Evolutionary conservation across 108 stramenopile species (phyloP), one percentile per base, ranked within the genome.

Genomic region (Skeletonema grethae): DNA sequence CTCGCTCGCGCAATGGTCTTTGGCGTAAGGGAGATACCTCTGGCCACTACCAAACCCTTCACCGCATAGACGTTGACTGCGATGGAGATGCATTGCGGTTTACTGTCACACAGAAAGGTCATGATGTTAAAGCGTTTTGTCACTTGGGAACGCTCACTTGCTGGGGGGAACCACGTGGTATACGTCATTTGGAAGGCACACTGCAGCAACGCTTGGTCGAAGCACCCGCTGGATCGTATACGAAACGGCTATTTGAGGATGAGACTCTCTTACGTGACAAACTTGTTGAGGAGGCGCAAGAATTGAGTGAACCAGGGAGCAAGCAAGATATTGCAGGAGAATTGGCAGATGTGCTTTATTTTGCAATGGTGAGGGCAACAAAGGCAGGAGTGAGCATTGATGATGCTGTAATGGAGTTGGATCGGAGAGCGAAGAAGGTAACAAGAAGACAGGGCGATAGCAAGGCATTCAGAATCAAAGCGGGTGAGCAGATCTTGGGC

Each of bases 281-380:
- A 79, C 84, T 99, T 31, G 91, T 99, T 6, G 98, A 99, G 82
- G 98, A 99, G 89, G 96, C 96, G n/a, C 97, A 98, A 80, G 98
- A 99, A 77, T 72, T 99, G 65, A 77, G 88, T 6, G 98, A 99
- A 83, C 97, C 98, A 6, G 79, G 83, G 20, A 82, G 72, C 9
- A 71, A 75, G 56, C 70, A 95, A 38, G 88, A 99, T 76, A 94
- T 98, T 1, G 98, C 98, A 1, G 90, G 87, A 35, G 98, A 99
- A 73, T 83, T 97, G 24, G 97, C 98, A 20, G 98, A 99, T 82
- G 91, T 99, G 0, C 65, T 97, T 39, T 99, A 99, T 76, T 99
- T 99, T 83, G 94, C 93, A 60, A 93, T 99, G 92, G 92, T 88
- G 9, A 80, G 93, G n/a, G 96, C 96, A 24, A 92, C 82, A 13